These are phyloP conservation scores for Hymenoscyphus fraxineus DNA, from an alignment of 2,329 filamentous ascomycete species.

Conservation along the genomic window DNA sequence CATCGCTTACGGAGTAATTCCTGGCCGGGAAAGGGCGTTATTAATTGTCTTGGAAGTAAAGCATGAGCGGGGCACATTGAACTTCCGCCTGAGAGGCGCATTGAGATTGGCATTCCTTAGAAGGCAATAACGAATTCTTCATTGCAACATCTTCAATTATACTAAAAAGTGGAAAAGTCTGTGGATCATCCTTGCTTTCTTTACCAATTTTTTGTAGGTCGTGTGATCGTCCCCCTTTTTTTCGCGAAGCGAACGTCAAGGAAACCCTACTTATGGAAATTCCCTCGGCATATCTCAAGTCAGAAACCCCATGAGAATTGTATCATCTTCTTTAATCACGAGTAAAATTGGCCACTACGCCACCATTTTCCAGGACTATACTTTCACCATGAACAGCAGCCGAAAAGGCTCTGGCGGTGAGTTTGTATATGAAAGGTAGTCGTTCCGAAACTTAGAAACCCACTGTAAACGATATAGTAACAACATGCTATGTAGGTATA, in stretches of 20 bases:
- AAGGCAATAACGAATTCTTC: background rate
- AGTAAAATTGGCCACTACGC: no score
- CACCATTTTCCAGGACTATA: no score
- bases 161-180: background rate
- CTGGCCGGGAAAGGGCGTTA: background rate
- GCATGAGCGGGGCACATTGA: background rate
- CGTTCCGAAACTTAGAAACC: no score
- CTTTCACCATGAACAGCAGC: no score
- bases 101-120: background rate
- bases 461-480: no score
- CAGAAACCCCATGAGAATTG: no score
- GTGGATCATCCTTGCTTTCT: background rate
- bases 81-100: background rate
- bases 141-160: background rate
- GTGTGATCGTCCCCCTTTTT: background rate
- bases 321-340: no score
- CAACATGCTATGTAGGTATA: no score
- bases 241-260: background rate
- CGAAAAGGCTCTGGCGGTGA: no score
- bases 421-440: no score
- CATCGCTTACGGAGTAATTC: background rate
- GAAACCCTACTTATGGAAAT: background rate
- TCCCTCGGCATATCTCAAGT: background rate
- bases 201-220: background rate
- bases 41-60: background rate